Percentiles rank a stretch among this genome's conserved stretches.
Conservation (phyloP, 176 grass and related monocot species). For the Triticum monococcum region DNA sequence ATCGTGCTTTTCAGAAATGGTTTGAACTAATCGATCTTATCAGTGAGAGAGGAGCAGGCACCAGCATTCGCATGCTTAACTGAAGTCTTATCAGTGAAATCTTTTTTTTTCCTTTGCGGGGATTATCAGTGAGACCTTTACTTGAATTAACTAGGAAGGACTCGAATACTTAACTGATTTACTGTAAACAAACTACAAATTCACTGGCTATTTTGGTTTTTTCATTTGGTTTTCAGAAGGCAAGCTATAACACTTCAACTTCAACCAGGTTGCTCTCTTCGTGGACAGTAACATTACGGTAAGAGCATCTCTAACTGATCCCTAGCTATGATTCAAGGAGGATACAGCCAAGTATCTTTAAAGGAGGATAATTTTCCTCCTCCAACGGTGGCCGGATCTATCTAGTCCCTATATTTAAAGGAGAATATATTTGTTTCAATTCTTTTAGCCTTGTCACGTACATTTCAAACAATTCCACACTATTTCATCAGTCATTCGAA, state of each 20-base stretch:
- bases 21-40: conserved; percentile 18
- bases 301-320: too few species aligned
- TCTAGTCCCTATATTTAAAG: too few species aligned
- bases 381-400: too few species aligned
- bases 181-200: neutral
- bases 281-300: too few species aligned
- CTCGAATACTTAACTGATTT: neutral
- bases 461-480: too few species aligned
- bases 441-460: too few species aligned
- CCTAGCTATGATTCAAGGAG: too few species aligned
- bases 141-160: neutral
- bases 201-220: neutral
- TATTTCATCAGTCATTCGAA: too few species aligned
- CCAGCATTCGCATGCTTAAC: neutral
- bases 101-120: too few species aligned
- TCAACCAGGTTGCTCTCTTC: neutral
- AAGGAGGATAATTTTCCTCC: too few species aligned
- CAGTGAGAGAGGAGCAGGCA: neutral
- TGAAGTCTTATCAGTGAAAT: neutral
- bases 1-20: neutral
- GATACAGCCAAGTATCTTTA: too few species aligned
- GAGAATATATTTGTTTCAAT: too few species aligned
- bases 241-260: neutral
- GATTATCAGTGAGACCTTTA: neutral
- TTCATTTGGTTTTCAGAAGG: neutral